phyloP scores from a whole-genome alignment of 225 moss, liverwort and hornwort species.

The Bryum argenteum region DNA sequence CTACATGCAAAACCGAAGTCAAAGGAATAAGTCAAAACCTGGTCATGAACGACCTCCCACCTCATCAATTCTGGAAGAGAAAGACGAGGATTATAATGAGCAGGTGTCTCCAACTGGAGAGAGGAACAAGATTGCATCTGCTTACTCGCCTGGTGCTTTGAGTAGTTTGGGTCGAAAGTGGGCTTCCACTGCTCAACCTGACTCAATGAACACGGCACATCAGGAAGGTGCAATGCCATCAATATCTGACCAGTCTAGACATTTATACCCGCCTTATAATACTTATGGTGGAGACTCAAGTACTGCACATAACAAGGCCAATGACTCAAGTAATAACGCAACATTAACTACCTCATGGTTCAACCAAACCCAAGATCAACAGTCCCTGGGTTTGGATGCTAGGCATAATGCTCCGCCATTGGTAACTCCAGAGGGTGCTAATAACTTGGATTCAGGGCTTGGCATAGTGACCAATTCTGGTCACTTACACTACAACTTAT shows the following conservation, averaged over 20 bases:
- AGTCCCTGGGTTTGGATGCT: constrained; percentile 42
- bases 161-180: constrained; percentile 57
- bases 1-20: constrained; percentile 82
- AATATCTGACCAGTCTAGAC: constrained; percentile 46
- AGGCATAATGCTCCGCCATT: constrained; percentile 50
- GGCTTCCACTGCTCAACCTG: constrained; percentile 51
- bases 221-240: constrained; percentile 45
- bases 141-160: constrained; percentile 40
- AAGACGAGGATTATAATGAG: constrained; percentile 49
- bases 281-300: constrained; percentile 50
- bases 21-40: constrained; percentile 70
- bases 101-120: constrained; percentile 54
- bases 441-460: constrained; percentile 57
- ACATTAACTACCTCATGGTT: constrained; percentile 59
- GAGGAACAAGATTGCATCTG: constrained; percentile 47
- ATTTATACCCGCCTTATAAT: constrained; percentile 50
- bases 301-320: constrained; percentile 40
- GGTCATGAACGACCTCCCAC: constrained; percentile 63
- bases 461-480: constrained; percentile 43
- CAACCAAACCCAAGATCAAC: constrained; percentile 56
- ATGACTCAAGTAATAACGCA: constrained; percentile 47
- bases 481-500: constrained; percentile 37
- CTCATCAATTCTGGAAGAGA: constrained; percentile 54
- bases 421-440: constrained; percentile 47
- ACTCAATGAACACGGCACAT: constrained; percentile 49